These are phyloP conservation scores for Termitomyces sp. DNA, from an alignment of 768 basidiomycete genomes.

Conservation along the genomic window DNA sequence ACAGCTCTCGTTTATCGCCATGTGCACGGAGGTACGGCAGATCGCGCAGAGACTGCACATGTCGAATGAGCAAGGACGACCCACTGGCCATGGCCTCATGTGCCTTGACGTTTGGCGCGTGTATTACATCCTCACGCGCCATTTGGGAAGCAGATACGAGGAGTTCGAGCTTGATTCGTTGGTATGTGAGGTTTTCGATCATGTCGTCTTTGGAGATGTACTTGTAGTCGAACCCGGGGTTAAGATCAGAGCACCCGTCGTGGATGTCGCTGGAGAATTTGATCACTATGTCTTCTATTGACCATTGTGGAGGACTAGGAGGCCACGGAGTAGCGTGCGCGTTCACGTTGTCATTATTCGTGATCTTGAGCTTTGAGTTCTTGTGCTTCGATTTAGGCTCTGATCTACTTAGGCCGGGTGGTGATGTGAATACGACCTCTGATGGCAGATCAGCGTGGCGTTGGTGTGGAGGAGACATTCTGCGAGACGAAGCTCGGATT, in stretches of 20 bases:
- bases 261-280: background rate
- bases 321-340: background rate
- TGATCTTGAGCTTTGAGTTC: background rate
- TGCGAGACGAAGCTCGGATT: background rate
- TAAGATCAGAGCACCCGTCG: background rate
- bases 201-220: background rate
- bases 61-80: background rate
- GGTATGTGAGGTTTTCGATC: background rate
- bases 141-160: background rate
- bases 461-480: background rate
- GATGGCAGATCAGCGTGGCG: background rate
- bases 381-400: background rate
- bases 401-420: background rate
- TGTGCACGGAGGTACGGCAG: background rate
- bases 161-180: background rate
- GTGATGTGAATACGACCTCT: background rate
- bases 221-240: slow-evolving; percentile 2
- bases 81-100: background rate
- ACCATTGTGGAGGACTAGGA: background rate
- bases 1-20: background rate
- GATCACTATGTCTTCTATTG: background rate
- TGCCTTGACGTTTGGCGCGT: background rate
- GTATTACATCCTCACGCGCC: background rate
- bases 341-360: background rate
- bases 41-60: background rate